Base-by-base conservation (phyloP, 148 eudicot species). In the Spergularia marina region DNA sequence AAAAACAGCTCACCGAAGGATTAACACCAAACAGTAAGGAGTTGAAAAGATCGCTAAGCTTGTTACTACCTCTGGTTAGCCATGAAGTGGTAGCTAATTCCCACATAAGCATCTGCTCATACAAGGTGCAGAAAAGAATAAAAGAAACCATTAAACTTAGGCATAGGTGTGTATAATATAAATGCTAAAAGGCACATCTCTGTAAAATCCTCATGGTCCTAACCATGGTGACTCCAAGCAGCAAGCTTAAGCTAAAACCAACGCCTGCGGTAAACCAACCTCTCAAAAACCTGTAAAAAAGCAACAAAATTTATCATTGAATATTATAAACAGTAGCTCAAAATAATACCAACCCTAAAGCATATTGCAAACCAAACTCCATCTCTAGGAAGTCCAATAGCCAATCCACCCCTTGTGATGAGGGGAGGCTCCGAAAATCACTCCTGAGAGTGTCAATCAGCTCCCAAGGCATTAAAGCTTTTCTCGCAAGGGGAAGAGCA, bases 191-290 rank as follows among this genome's bases (percentile, higher is more conserved):
- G 47, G 14, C 6, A 11, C 40, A 20, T 10, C 20, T 20, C 16
- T 64, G 23, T 30, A 49, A 74, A 57, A 16, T 51, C 53, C 5
- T 59, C 51, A 34, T 49, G 64, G 66, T 62, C 55, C 87, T 82
- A 12, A 93, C 98, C 88, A 88, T 25, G 58, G 83, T 82, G 57
- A 86, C 91, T 78, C 90, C 98, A 71, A 91, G 61, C 78, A 94
- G 81, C 66, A 90, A 78, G 56, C 90, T 75, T 54, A 90, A 77
- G 84, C 90, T 82, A 79, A 94, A 89, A 65, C 97, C 97, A 82
- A 83, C 72, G 53, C 98, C 98, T 66, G 88, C 78, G 5, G 90
- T 77, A 80, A 94, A 94, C 98, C 98, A 94, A 41, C 70, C 79
- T 79, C 82, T 85, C 86, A 88, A 82, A 77, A 55, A 90, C 87